phyloP scores from a whole-genome alignment of 2,329 filamentous ascomycete genomes.

The Didymella sp. region DNA sequence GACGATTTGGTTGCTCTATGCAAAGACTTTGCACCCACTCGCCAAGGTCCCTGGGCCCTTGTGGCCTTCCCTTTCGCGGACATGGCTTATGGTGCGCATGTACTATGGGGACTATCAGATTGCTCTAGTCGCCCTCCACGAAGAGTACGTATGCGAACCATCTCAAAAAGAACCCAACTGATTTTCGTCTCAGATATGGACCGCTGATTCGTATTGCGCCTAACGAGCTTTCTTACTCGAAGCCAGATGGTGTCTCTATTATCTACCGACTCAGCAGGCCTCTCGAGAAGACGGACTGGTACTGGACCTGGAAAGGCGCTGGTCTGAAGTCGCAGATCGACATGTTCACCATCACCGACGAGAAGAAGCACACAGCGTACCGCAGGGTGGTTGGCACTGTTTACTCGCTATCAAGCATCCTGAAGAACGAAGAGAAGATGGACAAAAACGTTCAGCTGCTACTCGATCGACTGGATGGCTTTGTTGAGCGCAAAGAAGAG shows the following conservation, averaged over 20 bases:
- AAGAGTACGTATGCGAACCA: constrained; percentile 1
- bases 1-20: constrained; percentile 25
- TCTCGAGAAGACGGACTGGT: constrained; percentile 35
- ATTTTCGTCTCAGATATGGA: background rate
- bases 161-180: background rate
- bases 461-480: constrained; percentile 29
- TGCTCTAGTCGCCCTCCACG: constrained; percentile 22
- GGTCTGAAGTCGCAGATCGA: constrained; percentile 25
- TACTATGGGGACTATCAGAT: constrained; percentile 32
- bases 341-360: constrained; percentile 24
- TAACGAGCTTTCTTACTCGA: constrained; percentile 46
- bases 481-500: constrained; percentile 23
- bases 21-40: constrained; percentile 29
- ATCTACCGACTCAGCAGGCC: constrained; percentile 32
- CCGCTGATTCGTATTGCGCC: constrained; percentile 57
- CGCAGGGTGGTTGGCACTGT: constrained; percentile 18
- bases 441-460: constrained; percentile 33
- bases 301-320: constrained; percentile 29
- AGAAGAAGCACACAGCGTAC: constrained; percentile 16
- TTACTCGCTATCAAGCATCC: constrained; percentile 53
- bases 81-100: constrained; percentile 36
- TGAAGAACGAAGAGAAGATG: constrained; percentile 40
- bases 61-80: constrained; percentile 34
- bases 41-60: constrained; percentile 32
- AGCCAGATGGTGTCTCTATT: constrained; percentile 24